Base-by-base conservation (phyloP, 1,139 yeast genomes). In the Suhomyces coccinellae region DNA sequence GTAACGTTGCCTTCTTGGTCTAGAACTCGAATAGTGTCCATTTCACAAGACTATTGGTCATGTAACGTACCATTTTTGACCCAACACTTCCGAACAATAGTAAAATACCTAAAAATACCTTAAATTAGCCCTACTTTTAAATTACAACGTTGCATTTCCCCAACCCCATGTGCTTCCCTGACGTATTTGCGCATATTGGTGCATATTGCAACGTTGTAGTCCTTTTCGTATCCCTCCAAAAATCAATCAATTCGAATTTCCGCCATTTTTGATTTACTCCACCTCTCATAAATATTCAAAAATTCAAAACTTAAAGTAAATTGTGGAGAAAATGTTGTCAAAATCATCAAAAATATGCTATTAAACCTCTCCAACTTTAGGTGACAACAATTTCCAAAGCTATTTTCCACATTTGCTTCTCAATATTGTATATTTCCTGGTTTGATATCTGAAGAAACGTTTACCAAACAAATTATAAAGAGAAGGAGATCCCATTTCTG, bases 1-100 rank as follows among this genome's bases (percentile, higher is more conserved):
- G 41, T 20, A 38, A 38, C 41, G 41, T 38, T 38, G 41, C 41
- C 36, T 8, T 32, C 5, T 15, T n/a, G 15, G 10, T 12, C 32
- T n/a, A 27, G 38, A 35, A 20, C 28, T 5, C 29, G n/a, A 10
- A 12, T 3, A 6, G 29, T 26, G n/a, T 26, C 29, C 11, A 12
- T 12, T 26, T 26, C 29, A 26, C 29, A 11, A 5, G 29, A 10
- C 12, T 2, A 11, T 6, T 3, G 29, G 29, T 11, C n/a, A 34
- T 34, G 36, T 22, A 34, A 34, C 36, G 36, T 34, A 12, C 12
- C 36, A 34, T 34, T 34, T 34, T 10, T 10, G 4, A 3, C 16
- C 17, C 17, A 13, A 14, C 14, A n/a, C 26, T 22, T 22, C 29
- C 27, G 28, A 15, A n/a, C 22, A 15, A 20, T 20, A 6, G 24